Conservation (phyloP, 2,329 filamentous ascomycete genomes). For the Trichoderma koningii region DNA sequence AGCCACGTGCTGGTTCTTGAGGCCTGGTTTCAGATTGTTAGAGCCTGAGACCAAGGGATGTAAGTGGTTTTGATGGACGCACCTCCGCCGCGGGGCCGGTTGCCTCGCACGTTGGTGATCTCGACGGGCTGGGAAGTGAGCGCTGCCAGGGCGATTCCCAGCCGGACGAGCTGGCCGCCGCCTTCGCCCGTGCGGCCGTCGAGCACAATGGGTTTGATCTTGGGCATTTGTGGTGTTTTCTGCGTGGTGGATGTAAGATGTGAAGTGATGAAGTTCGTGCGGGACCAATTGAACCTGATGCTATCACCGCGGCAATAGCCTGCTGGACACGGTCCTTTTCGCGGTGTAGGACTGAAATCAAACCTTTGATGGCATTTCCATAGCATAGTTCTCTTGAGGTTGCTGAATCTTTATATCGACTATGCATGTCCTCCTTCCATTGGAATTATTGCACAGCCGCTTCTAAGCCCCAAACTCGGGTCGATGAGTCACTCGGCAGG, state of each 20-base stretch:
- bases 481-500: conserved; percentile 16
- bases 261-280: not conserved
- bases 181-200: conserved; percentile 63
- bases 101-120: conserved; percentile 59
- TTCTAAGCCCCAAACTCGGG: conserved; percentile 1
- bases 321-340: not conserved
- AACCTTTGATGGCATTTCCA: no score
- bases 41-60: not conserved
- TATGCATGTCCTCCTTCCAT: not conserved
- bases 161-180: conserved; percentile 61
- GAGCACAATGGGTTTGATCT: conserved; percentile 47
- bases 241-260: not conserved
- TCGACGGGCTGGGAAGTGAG: conserved; percentile 56
- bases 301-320: not conserved
- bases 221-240: no score
- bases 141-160: conserved; percentile 58
- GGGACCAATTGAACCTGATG: no score
- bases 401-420: not conserved
- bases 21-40: conserved; percentile 43
- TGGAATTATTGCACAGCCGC: conserved; percentile 18
- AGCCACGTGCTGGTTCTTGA: conserved; percentile 63
- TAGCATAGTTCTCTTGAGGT: no score
- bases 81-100: conserved; percentile 45
- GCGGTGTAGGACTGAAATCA: not conserved
- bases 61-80: conserved; percentile 14